phyloP scores from a whole-genome alignment of 192 early-diverging fungal species.

The Podochytrium sp. region DNA sequence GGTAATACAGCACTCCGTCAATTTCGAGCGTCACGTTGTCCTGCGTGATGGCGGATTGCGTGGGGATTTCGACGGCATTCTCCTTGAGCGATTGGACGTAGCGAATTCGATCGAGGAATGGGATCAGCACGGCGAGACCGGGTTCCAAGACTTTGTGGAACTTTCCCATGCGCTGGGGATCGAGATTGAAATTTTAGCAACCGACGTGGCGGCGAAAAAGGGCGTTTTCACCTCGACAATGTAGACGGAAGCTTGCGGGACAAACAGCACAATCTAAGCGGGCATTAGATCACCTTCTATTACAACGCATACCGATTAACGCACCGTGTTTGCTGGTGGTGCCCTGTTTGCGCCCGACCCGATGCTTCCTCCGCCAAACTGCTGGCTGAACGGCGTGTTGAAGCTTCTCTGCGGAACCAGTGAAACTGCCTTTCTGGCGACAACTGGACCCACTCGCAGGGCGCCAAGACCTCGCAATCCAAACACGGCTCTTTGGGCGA shows the following conservation, averaged over 20 bases:
- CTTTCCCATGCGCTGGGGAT: constrained; percentile 80
- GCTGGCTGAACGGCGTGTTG: not conserved
- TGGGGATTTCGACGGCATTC: constrained; percentile 89
- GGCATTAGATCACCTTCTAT: too few species aligned
- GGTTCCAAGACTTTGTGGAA: constrained; percentile 78
- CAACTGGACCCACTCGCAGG: too few species aligned
- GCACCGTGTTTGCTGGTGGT: constrained; percentile 22
- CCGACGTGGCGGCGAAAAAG: not conserved
- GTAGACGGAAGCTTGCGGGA: constrained; percentile 98
- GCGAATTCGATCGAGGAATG: constrained; percentile 83
- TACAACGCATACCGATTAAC: not conserved
- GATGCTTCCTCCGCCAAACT: not conserved
- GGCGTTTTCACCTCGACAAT: constrained; percentile 65
- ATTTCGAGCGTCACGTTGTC: constrained; percentile 96
- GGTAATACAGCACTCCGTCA: constrained; percentile 97
- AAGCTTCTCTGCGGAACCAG: too few species aligned
- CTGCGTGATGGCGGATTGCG: constrained; percentile 80
- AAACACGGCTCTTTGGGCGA: too few species aligned
- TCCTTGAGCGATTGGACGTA: constrained; percentile 97
- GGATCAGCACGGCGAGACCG: constrained; percentile 88
- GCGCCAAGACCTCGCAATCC: too few species aligned
- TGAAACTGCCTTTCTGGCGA: too few species aligned
- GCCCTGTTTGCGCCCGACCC: constrained; percentile 1
- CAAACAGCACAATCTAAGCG: constrained; percentile 79
- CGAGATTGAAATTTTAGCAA: too few species aligned